Conservation (phyloP, 352 stramenopile species). For the Pythium phragmiticola region DNA sequence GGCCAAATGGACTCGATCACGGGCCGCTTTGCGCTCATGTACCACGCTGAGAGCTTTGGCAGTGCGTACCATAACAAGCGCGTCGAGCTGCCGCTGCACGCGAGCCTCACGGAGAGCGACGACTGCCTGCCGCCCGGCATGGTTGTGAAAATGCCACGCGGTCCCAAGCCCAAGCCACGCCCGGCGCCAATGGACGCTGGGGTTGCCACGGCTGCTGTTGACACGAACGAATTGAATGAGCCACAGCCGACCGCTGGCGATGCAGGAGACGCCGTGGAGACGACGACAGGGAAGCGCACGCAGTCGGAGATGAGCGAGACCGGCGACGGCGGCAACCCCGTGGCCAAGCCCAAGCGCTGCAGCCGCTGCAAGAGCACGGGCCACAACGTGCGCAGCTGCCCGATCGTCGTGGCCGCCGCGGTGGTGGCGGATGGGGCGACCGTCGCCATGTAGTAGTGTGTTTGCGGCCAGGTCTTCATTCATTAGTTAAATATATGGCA, state of each 20-base stretch:
- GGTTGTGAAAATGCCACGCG: slow-evolving; percentile 2
- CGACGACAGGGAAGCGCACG: neutral
- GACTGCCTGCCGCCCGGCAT: slow-evolving; percentile 12
- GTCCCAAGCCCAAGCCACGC: slow-evolving; percentile 6
- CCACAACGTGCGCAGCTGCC: slow-evolving; percentile 56
- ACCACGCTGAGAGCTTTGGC: slow-evolving; percentile 41
- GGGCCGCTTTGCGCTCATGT: slow-evolving; percentile 43
- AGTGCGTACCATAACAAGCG: slow-evolving; percentile 35
- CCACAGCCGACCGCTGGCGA: neutral
- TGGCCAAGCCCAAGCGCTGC: slow-evolving; percentile 32
- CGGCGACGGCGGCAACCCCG: neutral
- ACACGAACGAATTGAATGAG: neutral
- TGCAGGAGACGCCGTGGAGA: neutral
- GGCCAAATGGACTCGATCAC: slow-evolving; percentile 46
- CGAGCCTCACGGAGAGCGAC: slow-evolving; percentile 20
- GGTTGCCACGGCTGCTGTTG: neutral
- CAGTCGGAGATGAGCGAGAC: neutral
- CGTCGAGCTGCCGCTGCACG: slow-evolving; percentile 49
- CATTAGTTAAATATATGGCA: slow-evolving; percentile 16
- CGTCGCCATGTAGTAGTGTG: too few species aligned
- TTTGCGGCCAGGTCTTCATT: neutral
- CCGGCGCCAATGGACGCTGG: neutral
- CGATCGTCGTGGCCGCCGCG: slow-evolving; percentile 6
- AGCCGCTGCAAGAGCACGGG: slow-evolving; percentile 44
- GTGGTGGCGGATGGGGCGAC: neutral